Evolutionary conservation across 257 asterid species (phyloP).

Genomic region (Penstemon newberryi): DNA sequence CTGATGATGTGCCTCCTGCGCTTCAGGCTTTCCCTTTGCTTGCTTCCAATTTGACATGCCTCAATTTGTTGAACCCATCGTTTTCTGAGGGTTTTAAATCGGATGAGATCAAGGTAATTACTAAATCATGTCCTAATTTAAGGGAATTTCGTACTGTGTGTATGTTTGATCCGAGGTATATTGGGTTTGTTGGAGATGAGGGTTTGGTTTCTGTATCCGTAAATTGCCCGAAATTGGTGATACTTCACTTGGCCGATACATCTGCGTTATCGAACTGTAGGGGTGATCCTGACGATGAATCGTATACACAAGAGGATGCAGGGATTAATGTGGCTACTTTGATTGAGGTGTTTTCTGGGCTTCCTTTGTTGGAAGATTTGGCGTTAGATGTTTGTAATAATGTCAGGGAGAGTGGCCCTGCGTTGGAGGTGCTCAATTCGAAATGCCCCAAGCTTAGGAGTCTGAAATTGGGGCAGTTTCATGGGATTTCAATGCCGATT

Average conservation of each 20-base stretch:
- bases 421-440: constrained; percentile 63
- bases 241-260: constrained; percentile 80
- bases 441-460: constrained; percentile 68
- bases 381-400: constrained; percentile 67
- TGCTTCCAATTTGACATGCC: constrained; percentile 43
- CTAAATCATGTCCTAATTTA: constrained; percentile 63
- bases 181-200: constrained; percentile 74
- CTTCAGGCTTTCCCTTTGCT: constrained; percentile 43
- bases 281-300: constrained; percentile 57
- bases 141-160: constrained; percentile 61
- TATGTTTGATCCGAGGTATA: constrained; percentile 79
- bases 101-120: constrained; percentile 59
- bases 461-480: constrained; percentile 78
- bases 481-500: constrained; percentile 68
- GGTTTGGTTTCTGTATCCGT: constrained; percentile 54
- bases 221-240: constrained; percentile 60
- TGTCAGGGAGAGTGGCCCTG: constrained; percentile 76
- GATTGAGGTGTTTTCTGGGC: constrained; percentile 84
- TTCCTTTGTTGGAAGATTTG: constrained; percentile 69
- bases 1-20: constrained; percentile 75
- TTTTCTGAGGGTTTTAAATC: constrained; percentile 79
- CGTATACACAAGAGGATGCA: constrained; percentile 60
- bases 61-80: constrained; percentile 71
- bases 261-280: constrained; percentile 48
- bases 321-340: constrained; percentile 52